Evolutionary conservation across 2,329 filamentous ascomycete species (phyloP), one percentile per base, ranked within the genome.

Genomic region (Colletotrichum lini): DNA sequence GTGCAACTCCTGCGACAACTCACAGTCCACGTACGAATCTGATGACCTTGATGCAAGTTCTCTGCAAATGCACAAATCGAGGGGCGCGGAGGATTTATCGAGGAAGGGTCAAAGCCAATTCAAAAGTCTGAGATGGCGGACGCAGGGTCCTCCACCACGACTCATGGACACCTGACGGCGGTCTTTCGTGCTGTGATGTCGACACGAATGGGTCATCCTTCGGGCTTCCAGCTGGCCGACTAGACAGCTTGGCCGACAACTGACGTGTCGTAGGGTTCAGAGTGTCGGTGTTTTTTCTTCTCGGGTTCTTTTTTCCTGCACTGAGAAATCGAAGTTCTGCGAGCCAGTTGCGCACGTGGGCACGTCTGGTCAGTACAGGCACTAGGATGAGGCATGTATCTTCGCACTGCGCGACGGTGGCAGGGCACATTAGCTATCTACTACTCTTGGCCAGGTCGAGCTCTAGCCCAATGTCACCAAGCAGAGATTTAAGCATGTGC

Each of bases 11-110:
- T 57, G 52, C 56, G 64, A 62, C 57, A 63, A 47, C 16, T 23
- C 45, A 40, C 35, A 38, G 35, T 23, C 15, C 30, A 30, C 30
- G 30, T 30, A 30, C 30, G 30, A 35, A 42, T 63, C 42, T 56
- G 50, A 47, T 30, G 44, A 18, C 13, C 21, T 60, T 23, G 30
- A 38, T 42, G 60, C 61, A 58, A 38, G 21, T 35, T 26, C 40
- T 44, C 42, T 18, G 21, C 13, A 65, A 40, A 30, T 52, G 59
- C 52, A 44, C 40, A 42, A 47, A 47, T 44, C 7, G 53, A 30
- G 30, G 42, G 52, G 30, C 30, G 65, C 40, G 26, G 57, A 47
- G 65, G 65, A 63, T 68, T 67, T 49, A 53, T 59, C 23, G 53
- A 63, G 52, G 26, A 42, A 52, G 56, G 56, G 44, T 67, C 56